phyloP scores from a whole-genome alignment of 768 basidiomycete genomes.

The Lactarius sanguifluus region DNA sequence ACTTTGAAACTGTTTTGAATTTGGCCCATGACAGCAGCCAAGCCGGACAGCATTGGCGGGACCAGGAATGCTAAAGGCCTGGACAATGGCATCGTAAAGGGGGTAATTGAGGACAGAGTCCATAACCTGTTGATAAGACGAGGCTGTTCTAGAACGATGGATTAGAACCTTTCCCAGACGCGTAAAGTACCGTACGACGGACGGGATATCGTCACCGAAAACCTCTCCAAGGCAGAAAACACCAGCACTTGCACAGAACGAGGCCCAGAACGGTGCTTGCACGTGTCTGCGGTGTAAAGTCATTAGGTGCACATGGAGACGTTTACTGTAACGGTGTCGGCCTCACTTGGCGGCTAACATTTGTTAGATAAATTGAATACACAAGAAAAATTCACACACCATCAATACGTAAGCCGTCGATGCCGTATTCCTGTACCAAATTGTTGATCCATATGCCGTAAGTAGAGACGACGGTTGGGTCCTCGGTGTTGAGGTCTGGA shows the following conservation, averaged over 20 bases:
- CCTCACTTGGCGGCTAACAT: slow-evolving; percentile 39
- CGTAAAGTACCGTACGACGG: slow-evolving; percentile 19
- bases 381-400: slow-evolving; percentile 37
- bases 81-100: slow-evolving; percentile 58
- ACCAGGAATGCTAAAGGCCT: slow-evolving; percentile 74
- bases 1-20: slow-evolving; percentile 55
- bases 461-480: slow-evolving; percentile 56
- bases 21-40: slow-evolving; percentile 52
- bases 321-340: slow-evolving; percentile 2
- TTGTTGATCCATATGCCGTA: slow-evolving; percentile 70
- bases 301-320: slow-evolving; percentile 16
- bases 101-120: slow-evolving; percentile 76
- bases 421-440: slow-evolving; percentile 66
- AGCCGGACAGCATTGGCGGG: slow-evolving; percentile 56
- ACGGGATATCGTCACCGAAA: slow-evolving; percentile 55
- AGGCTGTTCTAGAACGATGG: slow-evolving; percentile 44
- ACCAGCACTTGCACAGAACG: slow-evolving; percentile 69
- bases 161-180: slow-evolving; percentile 27
- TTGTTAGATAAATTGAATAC: slow-evolving; percentile 8
- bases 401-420: slow-evolving; percentile 89
- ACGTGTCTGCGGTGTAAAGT: slow-evolving; percentile 50
- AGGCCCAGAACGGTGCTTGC: slow-evolving; percentile 71
- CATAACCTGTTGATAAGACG: slow-evolving; percentile 59
- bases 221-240: slow-evolving; percentile 90
- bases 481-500: slow-evolving; percentile 76